Evolutionary conservation across 805 yeast species (phyloP).

Genomic region (Alloascoidea africana): DNA sequence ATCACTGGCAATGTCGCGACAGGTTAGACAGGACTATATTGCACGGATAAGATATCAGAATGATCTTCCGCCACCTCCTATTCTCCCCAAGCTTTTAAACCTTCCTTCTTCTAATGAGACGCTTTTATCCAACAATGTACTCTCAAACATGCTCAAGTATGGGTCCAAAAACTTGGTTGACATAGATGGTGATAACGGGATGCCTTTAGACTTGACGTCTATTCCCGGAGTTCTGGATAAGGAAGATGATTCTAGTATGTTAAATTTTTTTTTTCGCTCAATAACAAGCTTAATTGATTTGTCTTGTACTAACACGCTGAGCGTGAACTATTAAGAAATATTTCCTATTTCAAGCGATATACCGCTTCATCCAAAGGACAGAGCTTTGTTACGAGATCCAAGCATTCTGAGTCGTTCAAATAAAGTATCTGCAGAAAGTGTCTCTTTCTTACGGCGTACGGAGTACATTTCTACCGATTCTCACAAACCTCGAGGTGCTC

Average conservation of each 20-base stretch:
- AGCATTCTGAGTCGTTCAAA: neutral
- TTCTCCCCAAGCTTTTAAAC: constrained; percentile 74
- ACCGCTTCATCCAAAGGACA: constrained; percentile 2
- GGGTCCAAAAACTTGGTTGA: constrained; percentile 48
- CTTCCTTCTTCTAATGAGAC: constrained; percentile 29
- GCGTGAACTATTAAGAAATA: no score
- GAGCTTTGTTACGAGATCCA: neutral
- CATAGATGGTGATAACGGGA: constrained; percentile 39
- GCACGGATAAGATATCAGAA: constrained; percentile 77
- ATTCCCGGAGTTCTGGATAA: constrained; percentile 56
- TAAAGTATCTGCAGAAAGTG: constrained; percentile 13
- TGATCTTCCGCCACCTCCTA: constrained; percentile 83
- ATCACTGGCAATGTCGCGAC: neutral
- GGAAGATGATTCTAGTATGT: constrained; percentile 31
- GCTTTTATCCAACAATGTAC: constrained; percentile 35
- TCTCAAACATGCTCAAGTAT: constrained; percentile 65
- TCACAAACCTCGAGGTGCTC: constrained; percentile 13
- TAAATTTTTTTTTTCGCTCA: no score
- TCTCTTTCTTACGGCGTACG: constrained; percentile 84
- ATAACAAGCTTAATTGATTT: no score
- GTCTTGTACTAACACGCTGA: no score
- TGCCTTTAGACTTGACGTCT: constrained; percentile 58
- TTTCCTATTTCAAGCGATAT: neutral
- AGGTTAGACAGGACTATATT: constrained; percentile 52
- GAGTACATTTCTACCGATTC: constrained; percentile 72